phyloP scores from a whole-genome alignment of 108 stramenopile genomes.

The Chaetoceros tenuissimus region DNA sequence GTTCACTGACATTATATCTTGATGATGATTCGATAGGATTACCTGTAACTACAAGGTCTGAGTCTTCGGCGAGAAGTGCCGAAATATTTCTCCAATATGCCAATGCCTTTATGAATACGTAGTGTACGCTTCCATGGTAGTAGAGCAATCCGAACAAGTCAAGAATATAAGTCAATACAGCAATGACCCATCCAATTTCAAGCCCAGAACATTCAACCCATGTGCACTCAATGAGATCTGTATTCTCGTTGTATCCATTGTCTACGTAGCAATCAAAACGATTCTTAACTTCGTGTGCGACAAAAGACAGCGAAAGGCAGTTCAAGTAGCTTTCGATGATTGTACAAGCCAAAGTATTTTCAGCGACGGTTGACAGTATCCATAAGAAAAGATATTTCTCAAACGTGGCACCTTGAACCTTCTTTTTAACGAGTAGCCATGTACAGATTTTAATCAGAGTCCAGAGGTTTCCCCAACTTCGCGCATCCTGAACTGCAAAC shows the following conservation, averaged over 20 bases:
- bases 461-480: constrained; percentile 29
- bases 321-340: constrained; percentile 86
- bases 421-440: constrained; percentile 87
- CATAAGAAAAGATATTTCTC: constrained; percentile 94
- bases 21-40: constrained; percentile 66
- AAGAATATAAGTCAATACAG: constrained; percentile 84
- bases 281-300: constrained; percentile 48
- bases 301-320: constrained; percentile 65
- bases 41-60: constrained; percentile 78
- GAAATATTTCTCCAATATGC: constrained; percentile 87
- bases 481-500: background rate
- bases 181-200: constrained; percentile 90
- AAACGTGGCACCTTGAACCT: constrained; percentile 58
- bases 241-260: constrained; percentile 43
- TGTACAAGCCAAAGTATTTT: constrained; percentile 82
- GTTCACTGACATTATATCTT: constrained; percentile 27
- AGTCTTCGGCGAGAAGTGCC: constrained; percentile 83
- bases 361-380: constrained; percentile 82
- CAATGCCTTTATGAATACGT: constrained; percentile 82
- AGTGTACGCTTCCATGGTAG: constrained; percentile 91
- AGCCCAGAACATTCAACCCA: constrained; percentile 60
- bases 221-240: constrained; percentile 41
- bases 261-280: constrained; percentile 53
- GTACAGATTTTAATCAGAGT: constrained; percentile 76
- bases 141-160: constrained; percentile 90